These are phyloP conservation scores for Gossypium sturtianum DNA, from an alignment of 345 rosid genomes.

Conservation along the genomic window DNA sequence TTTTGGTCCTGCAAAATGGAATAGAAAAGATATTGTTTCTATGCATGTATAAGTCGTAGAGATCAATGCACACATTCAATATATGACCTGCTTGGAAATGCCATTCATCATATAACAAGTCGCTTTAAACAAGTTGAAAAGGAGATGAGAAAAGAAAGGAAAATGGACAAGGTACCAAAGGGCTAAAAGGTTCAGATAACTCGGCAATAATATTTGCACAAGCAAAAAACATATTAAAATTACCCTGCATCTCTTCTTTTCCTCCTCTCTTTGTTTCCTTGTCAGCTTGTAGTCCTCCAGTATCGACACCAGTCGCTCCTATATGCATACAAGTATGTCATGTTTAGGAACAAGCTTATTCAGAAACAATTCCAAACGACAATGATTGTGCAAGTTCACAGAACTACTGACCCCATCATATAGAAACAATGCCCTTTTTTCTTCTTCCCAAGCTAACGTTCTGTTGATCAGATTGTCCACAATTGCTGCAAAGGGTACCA, in stretches of 20 bases:
- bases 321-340: constrained; percentile 4
- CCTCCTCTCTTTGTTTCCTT: constrained; percentile 78
- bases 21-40: not conserved
- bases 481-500: constrained; percentile 45
- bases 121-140: not conserved
- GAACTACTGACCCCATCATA: constrained; percentile 77
- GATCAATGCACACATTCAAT: not conserved
- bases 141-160: not conserved
- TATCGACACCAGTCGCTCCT: constrained; percentile 75
- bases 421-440: constrained; percentile 54
- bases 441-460: constrained; percentile 79
- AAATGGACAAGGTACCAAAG: too few species aligned
- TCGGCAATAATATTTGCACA: too few species aligned
- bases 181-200: too few species aligned
- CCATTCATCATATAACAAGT: not conserved
- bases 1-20: constrained; percentile 68
- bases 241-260: constrained; percentile 86
- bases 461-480: constrained; percentile 74
- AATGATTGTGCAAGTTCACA: not conserved
- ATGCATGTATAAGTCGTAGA: not conserved
- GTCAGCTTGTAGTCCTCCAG: constrained; percentile 83
- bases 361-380: not conserved
- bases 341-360: not conserved
- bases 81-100: not conserved
- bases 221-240: not conserved